A percentile compares a stretch with the other conserved stretches of the same genome.
phyloP scores from a whole-genome alignment of 176 grass and related monocot genomes.

The Poa pratensis region DNA sequence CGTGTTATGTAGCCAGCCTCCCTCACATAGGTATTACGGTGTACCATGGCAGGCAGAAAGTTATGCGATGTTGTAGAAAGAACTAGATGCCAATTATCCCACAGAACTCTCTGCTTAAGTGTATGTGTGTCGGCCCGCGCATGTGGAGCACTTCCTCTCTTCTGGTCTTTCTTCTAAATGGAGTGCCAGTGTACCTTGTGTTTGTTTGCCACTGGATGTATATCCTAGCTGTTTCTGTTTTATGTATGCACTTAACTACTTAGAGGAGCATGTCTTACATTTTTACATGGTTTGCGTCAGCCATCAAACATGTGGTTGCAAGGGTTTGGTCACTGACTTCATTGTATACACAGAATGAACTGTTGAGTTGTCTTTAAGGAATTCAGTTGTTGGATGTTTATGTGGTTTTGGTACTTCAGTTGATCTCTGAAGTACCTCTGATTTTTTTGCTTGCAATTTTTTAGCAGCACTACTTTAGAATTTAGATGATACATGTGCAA shows the following conservation, averaged over 20 bases:
- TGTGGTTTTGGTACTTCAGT: background rate
- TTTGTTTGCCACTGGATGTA: constrained; percentile 10
- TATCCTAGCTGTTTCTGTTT: constrained; percentile 25
- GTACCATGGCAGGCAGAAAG: background rate
- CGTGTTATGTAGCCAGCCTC: background rate
- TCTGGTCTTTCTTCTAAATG: background rate
- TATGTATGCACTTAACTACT: constrained; percentile 16
- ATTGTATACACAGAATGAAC: constrained; percentile 23
- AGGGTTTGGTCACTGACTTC: background rate
- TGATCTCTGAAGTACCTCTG: background rate
- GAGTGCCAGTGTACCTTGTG: background rate
- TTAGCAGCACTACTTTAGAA: constrained; percentile 19
- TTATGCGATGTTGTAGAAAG: constrained; percentile 3
- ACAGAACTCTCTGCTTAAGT: background rate
- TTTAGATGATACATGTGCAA: background rate
- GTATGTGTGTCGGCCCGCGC: background rate
- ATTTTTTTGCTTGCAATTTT: constrained; percentile 16
- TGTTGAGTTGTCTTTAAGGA: constrained; percentile 9
- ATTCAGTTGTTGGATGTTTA: background rate
- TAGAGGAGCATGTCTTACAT: background rate
- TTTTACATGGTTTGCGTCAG: constrained; percentile 16
- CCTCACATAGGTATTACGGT: constrained; percentile 4
- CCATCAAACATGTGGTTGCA: constrained; percentile 28
- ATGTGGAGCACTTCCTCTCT: background rate
- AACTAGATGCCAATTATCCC: background rate